A percentile compares a stretch with the other conserved stretches of the same genome.
These are phyloP conservation scores for Rhynchospora tenuis DNA, from an alignment of 176 grass and related monocot species.

Conservation along the genomic window DNA sequence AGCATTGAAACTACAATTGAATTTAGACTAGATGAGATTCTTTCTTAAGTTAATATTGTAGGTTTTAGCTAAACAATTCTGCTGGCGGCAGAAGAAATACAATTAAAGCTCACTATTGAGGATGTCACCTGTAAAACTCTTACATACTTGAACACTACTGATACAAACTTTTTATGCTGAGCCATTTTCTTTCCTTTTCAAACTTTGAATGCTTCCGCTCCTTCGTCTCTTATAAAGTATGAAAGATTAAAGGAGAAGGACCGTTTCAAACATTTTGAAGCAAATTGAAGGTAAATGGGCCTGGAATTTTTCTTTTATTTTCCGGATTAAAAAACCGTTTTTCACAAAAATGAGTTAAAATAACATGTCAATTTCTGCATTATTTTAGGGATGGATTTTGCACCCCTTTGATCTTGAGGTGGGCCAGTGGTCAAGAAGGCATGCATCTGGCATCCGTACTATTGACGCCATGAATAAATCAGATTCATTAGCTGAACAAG, in stretches of 20 bases:
- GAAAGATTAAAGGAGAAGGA: background rate
- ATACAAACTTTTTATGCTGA: background rate
- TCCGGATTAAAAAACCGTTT: background rate
- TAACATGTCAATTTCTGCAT: background rate
- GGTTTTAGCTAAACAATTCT: too few species aligned
- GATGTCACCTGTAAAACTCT: background rate
- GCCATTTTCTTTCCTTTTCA: background rate
- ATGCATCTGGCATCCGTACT: conserved; percentile 64
- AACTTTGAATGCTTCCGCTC: background rate
- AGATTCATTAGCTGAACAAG: conserved; percentile 79
- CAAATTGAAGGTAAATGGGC: background rate
- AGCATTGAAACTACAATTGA: too few species aligned
- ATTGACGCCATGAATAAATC: conserved; percentile 90
- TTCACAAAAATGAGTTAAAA: background rate
- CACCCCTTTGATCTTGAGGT: conserved; percentile 86
- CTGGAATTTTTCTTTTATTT: background rate
- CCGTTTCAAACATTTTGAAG: background rate
- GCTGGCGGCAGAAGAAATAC: too few species aligned
- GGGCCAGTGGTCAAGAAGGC: conserved; percentile 74
- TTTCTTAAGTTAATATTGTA: too few species aligned
- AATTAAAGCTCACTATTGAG: too few species aligned
- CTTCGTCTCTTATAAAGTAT: background rate
- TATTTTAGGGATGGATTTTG: conserved; percentile 80
- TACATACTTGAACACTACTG: background rate
- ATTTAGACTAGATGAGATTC: too few species aligned